A percentile compares a stretch with the other conserved stretches of the same genome.
Evolutionary conservation across 441 rosid genomes (phyloP).

Genomic region (Gossypium davidsonii): DNA sequence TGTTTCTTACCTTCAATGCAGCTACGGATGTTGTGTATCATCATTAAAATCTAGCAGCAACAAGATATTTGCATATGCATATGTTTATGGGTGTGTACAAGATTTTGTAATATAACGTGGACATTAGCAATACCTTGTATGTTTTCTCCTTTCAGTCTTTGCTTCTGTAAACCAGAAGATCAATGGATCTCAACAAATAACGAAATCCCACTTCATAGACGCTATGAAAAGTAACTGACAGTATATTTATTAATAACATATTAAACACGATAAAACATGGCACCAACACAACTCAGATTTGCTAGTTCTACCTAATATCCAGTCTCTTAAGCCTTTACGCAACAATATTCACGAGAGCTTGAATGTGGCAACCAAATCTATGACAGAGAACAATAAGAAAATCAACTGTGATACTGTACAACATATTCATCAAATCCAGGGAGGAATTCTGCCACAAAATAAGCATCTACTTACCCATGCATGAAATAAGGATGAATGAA

Average conservation of each 20-base stretch:
- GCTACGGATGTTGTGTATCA: too few species aligned
- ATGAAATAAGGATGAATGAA: background rate
- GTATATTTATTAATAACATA: too few species aligned
- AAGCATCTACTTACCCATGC: background rate
- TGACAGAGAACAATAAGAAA: background rate
- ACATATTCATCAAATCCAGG: background rate
- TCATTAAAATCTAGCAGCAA: too few species aligned
- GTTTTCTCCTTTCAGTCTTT: background rate
- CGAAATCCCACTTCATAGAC: background rate
- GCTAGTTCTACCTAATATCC: background rate
- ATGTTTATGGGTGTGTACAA: background rate
- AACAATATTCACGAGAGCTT: background rate
- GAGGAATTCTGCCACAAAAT: background rate
- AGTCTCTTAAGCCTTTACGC: background rate
- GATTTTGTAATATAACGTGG: background rate
- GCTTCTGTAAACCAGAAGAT: background rate
- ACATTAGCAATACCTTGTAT: background rate
- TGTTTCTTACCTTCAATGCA: too few species aligned
- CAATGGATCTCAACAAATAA: background rate
- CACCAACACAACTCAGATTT: too few species aligned
- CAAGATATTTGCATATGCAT: background rate
- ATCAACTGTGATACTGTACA: background rate
- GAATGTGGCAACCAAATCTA: background rate
- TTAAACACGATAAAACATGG: too few species aligned
- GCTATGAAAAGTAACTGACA: background rate